Base-by-base conservation (phyloP, 371 early-diverging fungal species). In the Catenaria anguillulae region DNA sequence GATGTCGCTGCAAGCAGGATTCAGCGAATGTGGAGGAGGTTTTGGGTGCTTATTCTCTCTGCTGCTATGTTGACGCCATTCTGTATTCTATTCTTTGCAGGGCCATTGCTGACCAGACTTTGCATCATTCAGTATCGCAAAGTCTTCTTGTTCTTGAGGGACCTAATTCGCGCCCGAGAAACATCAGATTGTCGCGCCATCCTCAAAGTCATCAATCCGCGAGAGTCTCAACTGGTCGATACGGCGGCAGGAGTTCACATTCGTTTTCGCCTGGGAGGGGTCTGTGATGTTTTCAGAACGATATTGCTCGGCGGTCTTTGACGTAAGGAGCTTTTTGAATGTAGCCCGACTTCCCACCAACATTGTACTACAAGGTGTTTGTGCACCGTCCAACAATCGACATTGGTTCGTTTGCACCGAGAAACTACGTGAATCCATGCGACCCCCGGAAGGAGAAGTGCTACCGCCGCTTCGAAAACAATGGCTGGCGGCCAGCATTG, bases 401-500 rank as follows among this genome's bases (percentile, higher is more conserved):
- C 64, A 67, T 79, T 65, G 74, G 74, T 59, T 62, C 73, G 15
- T 79, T 79, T 60, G 68, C 71, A 33, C 79, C 79, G 15, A 55
- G 77, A 2, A 73, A 79, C 62, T 79, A 79, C 64, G 73, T 75
- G 19, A n/a, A 48, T 17, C 52, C 65, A 29, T 21, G 40, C 26
- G 70, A 74, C 45, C 61, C 66, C 40, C 36, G 48, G 15, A 48
- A 63, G 33, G 71, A 61, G 10, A 75, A 72, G 26, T 79, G 79
- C 77, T 79, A 79, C 62, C 56, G 62, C 33, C 65, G 79, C 31
- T 36, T 71, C 37, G 77, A 77, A 48, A 75, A 75, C 64, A 79
- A 79, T 60, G 79, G 76, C 17, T 79, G 77, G 77, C 67, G 79
- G 33, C 75, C 77, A 1, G 74, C 77, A 0, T 62, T n/a, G n/a